Conservation (phyloP, 495 filamentous ascomycete species). For the Penicillium silybi region DNA sequence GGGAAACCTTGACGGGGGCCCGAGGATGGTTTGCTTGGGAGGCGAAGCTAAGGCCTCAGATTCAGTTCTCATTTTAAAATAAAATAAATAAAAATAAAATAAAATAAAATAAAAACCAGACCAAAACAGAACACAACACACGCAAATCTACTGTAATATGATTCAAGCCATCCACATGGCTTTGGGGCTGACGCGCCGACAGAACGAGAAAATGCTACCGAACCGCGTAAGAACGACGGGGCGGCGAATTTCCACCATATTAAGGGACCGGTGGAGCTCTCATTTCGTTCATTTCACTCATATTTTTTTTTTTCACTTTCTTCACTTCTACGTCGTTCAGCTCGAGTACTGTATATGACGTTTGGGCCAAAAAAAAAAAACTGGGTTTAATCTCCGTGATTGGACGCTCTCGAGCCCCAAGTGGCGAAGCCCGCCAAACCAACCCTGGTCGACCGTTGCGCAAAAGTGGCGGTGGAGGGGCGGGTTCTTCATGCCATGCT, state of each 20-base stretch:
- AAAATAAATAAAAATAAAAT: too few species aligned
- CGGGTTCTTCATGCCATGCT: not conserved
- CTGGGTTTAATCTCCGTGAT: conserved; percentile 16
- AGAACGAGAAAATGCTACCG: conserved; percentile 13
- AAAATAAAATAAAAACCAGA: not conserved
- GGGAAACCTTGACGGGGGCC: too few species aligned
- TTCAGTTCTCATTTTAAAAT: not conserved
- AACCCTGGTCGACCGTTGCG: conserved; percentile 6
- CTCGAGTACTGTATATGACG: too few species aligned
- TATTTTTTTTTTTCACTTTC: not conserved
- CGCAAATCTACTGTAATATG: not conserved
- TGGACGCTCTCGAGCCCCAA: conserved; percentile 19
- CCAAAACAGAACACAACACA: too few species aligned
- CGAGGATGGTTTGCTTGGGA: not conserved
- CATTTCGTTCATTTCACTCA: not conserved
- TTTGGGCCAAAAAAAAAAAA: too few species aligned
- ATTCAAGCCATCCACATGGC: not conserved
- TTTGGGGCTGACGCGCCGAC: not conserved
- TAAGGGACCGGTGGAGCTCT: conserved; percentile 23
- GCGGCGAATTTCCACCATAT: conserved; percentile 17
- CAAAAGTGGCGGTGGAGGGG: conserved; percentile 13
- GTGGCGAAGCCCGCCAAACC: conserved; percentile 11
- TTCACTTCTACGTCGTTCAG: too few species aligned
- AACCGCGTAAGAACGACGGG: conserved; percentile 21
- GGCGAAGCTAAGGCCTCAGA: conserved; percentile 4